These are phyloP conservation scores for Alternaria gansuensis DNA, from an alignment of 2,329 filamentous ascomycete genomes.

Conservation along the genomic window DNA sequence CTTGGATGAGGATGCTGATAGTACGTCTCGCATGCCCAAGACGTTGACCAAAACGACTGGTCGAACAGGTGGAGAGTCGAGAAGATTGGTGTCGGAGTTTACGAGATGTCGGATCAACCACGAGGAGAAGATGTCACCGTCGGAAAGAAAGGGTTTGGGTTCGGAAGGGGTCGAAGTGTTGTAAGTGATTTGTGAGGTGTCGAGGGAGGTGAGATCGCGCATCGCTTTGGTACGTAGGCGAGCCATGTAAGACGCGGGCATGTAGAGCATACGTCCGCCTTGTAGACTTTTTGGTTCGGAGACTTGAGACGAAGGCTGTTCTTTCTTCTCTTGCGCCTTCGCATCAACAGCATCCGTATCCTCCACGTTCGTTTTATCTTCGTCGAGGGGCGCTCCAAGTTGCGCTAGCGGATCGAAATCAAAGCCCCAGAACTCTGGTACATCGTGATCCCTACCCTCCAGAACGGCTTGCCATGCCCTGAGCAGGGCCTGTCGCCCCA, in stretches of 20 bases:
- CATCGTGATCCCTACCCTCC: constrained; percentile 32
- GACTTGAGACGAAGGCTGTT: background rate
- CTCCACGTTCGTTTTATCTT: constrained; percentile 24
- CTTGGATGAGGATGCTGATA: constrained; percentile 15
- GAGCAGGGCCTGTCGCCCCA: constrained; percentile 28
- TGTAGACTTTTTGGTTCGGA: constrained; percentile 5
- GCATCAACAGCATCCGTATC: background rate
- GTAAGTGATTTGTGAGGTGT: constrained; percentile 10
- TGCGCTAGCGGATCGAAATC: constrained; percentile 30
- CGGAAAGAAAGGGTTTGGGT: constrained; percentile 31
- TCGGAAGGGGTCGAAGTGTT: constrained; percentile 17
- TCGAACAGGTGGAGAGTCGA: constrained; percentile 6
- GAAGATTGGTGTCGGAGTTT: constrained; percentile 16
- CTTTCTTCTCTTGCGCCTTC: background rate
- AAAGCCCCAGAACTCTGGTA: constrained; percentile 28
- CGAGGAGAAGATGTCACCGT: constrained; percentile 32
- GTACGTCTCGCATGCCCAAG: constrained; percentile 35
- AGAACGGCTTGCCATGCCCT: constrained; percentile 36
- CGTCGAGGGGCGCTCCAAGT: constrained; percentile 20
- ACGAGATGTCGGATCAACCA: constrained; percentile 26
- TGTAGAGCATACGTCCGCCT: constrained; percentile 21
- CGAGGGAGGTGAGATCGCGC: constrained; percentile 16
- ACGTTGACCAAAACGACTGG: constrained; percentile 38
- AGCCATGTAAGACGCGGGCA: constrained; percentile 29
- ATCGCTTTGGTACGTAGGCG: constrained; percentile 22